These are phyloP conservation scores for Schizosaccharomyces cryophilus DNA, from an alignment of 805 yeast genomes.

Conservation along the genomic window DNA sequence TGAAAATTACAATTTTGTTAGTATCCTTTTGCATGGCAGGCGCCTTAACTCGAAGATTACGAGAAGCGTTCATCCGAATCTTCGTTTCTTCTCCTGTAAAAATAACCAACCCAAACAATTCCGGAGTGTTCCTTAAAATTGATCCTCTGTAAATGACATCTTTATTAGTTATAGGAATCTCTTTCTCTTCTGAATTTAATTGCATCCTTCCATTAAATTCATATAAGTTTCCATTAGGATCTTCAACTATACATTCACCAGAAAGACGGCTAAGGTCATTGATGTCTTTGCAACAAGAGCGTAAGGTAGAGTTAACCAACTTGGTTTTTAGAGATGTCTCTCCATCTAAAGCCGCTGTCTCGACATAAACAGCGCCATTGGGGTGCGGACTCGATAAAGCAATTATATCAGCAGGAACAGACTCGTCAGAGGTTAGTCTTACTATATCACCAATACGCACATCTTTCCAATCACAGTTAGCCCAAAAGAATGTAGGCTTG, in stretches of 20 bases:
- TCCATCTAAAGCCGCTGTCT: conserved; percentile 95
- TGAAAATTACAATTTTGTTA: conserved; percentile 59
- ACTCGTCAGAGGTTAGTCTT: conserved; percentile 49
- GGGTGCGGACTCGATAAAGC: conserved; percentile 38
- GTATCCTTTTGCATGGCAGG: conserved; percentile 72
- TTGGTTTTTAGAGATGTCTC: conserved; percentile 75
- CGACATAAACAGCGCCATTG: conserved; percentile 46
- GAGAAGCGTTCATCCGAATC: conserved; percentile 80
- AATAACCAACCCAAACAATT: conserved; percentile 52
- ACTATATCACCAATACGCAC: conserved; percentile 73
- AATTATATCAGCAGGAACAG: conserved; percentile 82
- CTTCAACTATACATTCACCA: conserved; percentile 47
- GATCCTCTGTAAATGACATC: conserved; percentile 83
- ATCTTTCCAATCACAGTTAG: conserved; percentile 36
- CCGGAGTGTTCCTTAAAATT: conserved; percentile 58
- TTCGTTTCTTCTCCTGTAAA: conserved; percentile 93
- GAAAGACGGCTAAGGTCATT: conserved; percentile 23
- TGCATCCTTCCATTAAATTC: conserved; percentile 55
- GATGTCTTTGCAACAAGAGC: conserved; percentile 26
- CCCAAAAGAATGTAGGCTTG: neutral
- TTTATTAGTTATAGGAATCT: conserved; percentile 46
- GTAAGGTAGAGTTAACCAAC: conserved; percentile 38
- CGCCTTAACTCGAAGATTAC: conserved; percentile 72
- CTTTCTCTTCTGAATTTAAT: conserved; percentile 15
- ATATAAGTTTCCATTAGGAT: conserved; percentile 77